These are phyloP conservation scores for Leccinum pallidistipes DNA, from an alignment of 1,284 basidiomycete genomes.

Conservation along the genomic window DNA sequence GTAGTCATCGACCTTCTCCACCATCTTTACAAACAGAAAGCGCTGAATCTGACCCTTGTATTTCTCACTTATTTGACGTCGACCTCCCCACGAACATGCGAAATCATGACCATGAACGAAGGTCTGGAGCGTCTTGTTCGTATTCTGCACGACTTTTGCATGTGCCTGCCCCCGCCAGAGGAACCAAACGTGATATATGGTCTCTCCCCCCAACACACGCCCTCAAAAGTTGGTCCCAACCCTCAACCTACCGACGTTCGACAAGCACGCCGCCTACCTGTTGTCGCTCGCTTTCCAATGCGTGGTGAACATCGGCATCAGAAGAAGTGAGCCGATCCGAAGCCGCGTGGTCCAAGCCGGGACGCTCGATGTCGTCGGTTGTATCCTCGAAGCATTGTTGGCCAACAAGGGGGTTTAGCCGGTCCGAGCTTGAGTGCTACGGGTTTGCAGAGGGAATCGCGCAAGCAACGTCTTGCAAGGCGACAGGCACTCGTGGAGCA, in stretches of 20 bases:
- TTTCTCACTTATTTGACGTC: conserved; percentile 92
- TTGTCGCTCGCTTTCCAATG: conserved; percentile 96
- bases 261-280: conserved; percentile 82
- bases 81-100: conserved; percentile 95
- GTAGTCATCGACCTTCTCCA: not conserved
- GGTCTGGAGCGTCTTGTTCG: conserved; percentile 94
- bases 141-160: conserved; percentile 86
- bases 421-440: conserved; percentile 65
- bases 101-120: conserved; percentile 97
- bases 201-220: conserved; percentile 58
- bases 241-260: conserved; percentile 67
- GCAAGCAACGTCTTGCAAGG: conserved; percentile 66
- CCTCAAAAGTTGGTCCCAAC: conserved; percentile 54
- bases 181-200: conserved; percentile 74
- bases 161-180: conserved; percentile 73
- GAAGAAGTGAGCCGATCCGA: conserved; percentile 91
- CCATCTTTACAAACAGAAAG: conserved; percentile 1
- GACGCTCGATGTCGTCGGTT: conserved; percentile 91
- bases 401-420: conserved; percentile 78
- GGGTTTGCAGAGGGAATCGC: conserved; percentile 65
- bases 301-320: conserved; percentile 96
- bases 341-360: conserved; percentile 96
- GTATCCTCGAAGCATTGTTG: conserved; percentile 92
- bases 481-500: conserved; percentile 52
- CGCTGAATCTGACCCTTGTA: not conserved